Conservation (phyloP, 192 early-diverging fungal genomes). For the Chytriomyces sp. region DNA sequence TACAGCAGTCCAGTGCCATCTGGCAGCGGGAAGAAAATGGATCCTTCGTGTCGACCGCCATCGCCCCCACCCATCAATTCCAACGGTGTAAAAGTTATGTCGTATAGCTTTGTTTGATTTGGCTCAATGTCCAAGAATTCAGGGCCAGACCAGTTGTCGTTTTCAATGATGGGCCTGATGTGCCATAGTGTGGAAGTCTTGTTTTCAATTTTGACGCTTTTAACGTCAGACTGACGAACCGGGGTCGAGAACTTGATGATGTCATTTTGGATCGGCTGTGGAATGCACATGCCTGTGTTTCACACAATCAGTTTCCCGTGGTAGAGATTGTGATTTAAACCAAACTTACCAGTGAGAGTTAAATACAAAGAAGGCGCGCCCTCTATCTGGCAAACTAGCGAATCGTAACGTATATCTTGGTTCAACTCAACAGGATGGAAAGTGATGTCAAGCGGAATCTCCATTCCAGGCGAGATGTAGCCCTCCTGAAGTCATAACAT, state of each 20-base stretch:
- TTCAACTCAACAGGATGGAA: slow-evolving; percentile 64
- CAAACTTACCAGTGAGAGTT: slow-evolving; percentile 54
- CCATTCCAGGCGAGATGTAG: slow-evolving; percentile 69
- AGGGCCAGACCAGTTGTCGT: slow-evolving; percentile 60
- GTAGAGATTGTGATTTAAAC: not conserved
- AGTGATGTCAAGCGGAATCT: slow-evolving; percentile 61
- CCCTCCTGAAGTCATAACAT: slow-evolving; percentile 49
- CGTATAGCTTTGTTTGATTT: slow-evolving; percentile 60
- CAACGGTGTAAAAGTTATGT: slow-evolving; percentile 58
- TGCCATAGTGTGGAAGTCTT: slow-evolving; percentile 55
- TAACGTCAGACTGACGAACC: slow-evolving; percentile 59
- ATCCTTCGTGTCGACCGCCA: slow-evolving; percentile 64
- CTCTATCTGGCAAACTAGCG: slow-evolving; percentile 55
- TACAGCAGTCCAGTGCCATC: slow-evolving; percentile 67
- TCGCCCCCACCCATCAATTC: slow-evolving; percentile 56
- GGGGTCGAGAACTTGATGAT: slow-evolving; percentile 60
- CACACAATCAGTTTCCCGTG: not conserved
- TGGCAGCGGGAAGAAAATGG: slow-evolving; percentile 66
- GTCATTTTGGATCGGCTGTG: slow-evolving; percentile 61
- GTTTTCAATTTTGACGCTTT: slow-evolving; percentile 57
- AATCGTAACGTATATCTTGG: slow-evolving; percentile 62
- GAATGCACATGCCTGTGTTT: slow-evolving; percentile 51
- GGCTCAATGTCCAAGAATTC: slow-evolving; percentile 63
- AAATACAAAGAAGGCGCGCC: slow-evolving; percentile 50
- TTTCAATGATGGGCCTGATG: slow-evolving; percentile 65